phyloP scores from a whole-genome alignment of 768 basidiomycete species.

The Boletus rubropictus region DNA sequence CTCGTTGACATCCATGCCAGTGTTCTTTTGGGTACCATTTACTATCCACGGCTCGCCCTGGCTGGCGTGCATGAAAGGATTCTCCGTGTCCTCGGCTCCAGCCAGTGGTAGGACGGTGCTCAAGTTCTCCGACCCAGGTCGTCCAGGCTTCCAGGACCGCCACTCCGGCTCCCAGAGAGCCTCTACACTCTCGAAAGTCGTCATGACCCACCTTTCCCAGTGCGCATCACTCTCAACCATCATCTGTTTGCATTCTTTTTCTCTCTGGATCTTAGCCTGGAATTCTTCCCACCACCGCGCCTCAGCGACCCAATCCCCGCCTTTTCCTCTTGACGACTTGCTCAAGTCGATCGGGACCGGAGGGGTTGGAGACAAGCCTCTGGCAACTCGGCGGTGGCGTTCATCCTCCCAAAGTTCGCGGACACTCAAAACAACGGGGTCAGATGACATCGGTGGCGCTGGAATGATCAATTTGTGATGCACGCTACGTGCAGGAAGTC shows the following conservation, averaged over 20 bases:
- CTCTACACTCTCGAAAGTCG: slow-evolving; percentile 86
- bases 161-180: slow-evolving; percentile 70
- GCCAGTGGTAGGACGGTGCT: slow-evolving; percentile 16
- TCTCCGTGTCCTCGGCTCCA: slow-evolving; percentile 11
- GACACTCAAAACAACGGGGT: slow-evolving; percentile 81
- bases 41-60: slow-evolving; percentile 13
- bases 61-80: slow-evolving; percentile 24
- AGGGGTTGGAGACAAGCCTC: slow-evolving; percentile 69
- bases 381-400: slow-evolving; percentile 59
- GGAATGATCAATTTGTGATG: slow-evolving; percentile 65
- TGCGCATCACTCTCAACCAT: slow-evolving; percentile 22
- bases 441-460: slow-evolving; percentile 43
- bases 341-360: slow-evolving; percentile 66
- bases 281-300: slow-evolving; percentile 74
- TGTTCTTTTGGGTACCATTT: not conserved
- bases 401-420: slow-evolving; percentile 98
- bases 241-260: slow-evolving; percentile 27
- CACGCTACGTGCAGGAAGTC: slow-evolving; percentile 54
- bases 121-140: slow-evolving; percentile 2
- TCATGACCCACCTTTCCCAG: slow-evolving; percentile 79
- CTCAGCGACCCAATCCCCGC: slow-evolving; percentile 67
- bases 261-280: slow-evolving; percentile 50
- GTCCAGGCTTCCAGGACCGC: slow-evolving; percentile 51
- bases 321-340: slow-evolving; percentile 51
- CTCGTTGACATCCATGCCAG: slow-evolving; percentile 29